A percentile compares a stretch with the other conserved stretches of the same genome.
Evolutionary conservation across 208 protist genomes (phyloP).

Genomic region (Leishmania lainsoni): DNA sequence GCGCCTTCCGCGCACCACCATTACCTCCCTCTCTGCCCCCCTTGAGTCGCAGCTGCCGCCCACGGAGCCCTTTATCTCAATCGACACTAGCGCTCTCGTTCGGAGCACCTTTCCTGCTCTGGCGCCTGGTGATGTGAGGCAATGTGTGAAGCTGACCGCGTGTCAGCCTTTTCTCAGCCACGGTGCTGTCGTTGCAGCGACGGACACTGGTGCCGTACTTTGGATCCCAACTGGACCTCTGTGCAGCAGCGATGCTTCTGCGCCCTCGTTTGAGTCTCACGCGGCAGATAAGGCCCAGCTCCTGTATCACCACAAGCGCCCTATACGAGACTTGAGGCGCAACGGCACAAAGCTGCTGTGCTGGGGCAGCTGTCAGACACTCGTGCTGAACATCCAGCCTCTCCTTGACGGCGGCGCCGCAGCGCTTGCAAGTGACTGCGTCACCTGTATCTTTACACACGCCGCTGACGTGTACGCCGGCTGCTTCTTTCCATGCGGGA

Average conservation of each 20-base stretch:
- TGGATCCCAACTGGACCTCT: constrained; percentile 52
- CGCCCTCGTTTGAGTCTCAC: constrained; percentile 9
- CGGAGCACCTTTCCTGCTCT: constrained; percentile 19
- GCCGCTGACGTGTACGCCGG: constrained; percentile 65
- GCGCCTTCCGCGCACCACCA: constrained; percentile 17
- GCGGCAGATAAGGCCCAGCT: constrained; percentile 20
- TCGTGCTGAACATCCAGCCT: constrained; percentile 51
- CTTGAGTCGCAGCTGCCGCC: constrained; percentile 62
- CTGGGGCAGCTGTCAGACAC: constrained; percentile 69
- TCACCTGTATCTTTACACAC: constrained; percentile 61
- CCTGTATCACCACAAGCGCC: constrained; percentile 51
- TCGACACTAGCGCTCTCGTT: constrained; percentile 58
- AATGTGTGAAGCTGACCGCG: constrained; percentile 49
- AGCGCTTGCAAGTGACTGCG: neutral
- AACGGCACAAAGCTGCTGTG: constrained; percentile 57
- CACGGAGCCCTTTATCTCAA: constrained; percentile 49
- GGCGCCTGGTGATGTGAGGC: constrained; percentile 10
- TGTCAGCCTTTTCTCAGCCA: constrained; percentile 77
- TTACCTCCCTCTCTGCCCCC: constrained; percentile 43
- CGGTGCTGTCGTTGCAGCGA: constrained; percentile 61
- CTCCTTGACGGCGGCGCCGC: constrained; percentile 24
- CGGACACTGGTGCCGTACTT: constrained; percentile 54
- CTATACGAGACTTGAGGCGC: constrained; percentile 51
- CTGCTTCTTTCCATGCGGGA: constrained; percentile 79
- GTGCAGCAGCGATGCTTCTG: neutral